Conservation (phyloP, 306 rosid genomes). For the Sindora glabra region DNA sequence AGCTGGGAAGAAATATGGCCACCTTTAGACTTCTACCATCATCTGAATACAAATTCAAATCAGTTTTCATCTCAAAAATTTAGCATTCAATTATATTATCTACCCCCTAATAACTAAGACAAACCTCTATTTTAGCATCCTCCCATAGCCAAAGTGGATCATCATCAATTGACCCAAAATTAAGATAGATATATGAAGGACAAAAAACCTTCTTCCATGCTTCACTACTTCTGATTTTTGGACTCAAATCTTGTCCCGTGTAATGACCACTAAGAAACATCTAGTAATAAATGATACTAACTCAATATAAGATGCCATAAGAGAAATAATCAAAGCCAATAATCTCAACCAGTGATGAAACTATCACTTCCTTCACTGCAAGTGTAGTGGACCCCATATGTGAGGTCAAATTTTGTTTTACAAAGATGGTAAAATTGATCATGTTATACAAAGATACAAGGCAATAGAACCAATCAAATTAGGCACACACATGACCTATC, state of each 20-base stretch:
- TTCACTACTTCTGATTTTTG: constrained; percentile 49
- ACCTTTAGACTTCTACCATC: constrained; percentile 58
- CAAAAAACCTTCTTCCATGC: constrained; percentile 92
- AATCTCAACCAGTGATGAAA: neutral
- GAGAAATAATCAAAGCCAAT: constrained; percentile 6
- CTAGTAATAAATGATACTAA: constrained; percentile 39
- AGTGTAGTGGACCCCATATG: constrained; percentile 83
- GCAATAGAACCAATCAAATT: no score
- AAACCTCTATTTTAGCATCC: constrained; percentile 78
- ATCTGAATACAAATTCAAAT: no score
- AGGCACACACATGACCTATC: no score
- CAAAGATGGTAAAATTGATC: no score
- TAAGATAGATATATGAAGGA: constrained; percentile 62
- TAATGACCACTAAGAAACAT: constrained; percentile 85
- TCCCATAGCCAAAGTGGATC: constrained; percentile 63
- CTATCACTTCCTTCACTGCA: constrained; percentile 45
- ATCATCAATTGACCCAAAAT: constrained; percentile 34
- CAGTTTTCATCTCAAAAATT: constrained; percentile 26
- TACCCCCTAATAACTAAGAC: constrained; percentile 15
- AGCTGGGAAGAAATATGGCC: constrained; percentile 83
- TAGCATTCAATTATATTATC: constrained; percentile 12
- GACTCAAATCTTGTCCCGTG: constrained; percentile 66
- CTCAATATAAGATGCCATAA: constrained; percentile 5
- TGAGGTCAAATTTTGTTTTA: constrained; percentile 72
- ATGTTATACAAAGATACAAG: no score